A percentile compares a stretch with the other conserved stretches of the same genome.
phyloP scores from a whole-genome alignment of 164 flowering plant species.

The Tetrastigma voinierianum region DNA sequence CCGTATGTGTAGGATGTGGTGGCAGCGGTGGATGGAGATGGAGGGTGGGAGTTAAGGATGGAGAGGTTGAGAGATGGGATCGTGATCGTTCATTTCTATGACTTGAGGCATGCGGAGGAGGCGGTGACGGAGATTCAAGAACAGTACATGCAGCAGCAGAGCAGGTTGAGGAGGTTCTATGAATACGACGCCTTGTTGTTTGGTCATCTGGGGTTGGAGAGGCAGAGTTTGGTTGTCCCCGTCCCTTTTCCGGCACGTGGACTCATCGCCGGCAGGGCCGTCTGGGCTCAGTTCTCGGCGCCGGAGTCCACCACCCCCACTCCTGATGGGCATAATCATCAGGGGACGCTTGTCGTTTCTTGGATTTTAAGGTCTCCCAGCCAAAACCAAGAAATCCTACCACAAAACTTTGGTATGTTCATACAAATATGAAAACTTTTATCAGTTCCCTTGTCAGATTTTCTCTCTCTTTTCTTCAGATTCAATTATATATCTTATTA shows the following conservation, averaged over 20 bases:
- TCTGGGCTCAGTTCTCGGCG: constrained; percentile 79
- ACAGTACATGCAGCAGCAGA: constrained; percentile 72
- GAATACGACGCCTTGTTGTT: no score
- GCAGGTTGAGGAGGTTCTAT: constrained; percentile 22
- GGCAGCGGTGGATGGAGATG: constrained; percentile 53
- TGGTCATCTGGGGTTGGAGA: no score
- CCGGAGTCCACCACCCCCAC: constrained; percentile 35
- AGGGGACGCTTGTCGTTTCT: constrained; percentile 83
- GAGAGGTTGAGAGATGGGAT: constrained; percentile 57
- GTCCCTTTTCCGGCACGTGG: constrained; percentile 41
- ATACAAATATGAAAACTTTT: no score
- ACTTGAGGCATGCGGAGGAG: constrained; percentile 57
- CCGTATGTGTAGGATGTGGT: constrained; percentile 47
- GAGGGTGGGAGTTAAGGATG: constrained; percentile 75
- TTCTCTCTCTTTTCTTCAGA: no score
- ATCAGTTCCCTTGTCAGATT: no score
- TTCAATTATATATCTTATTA: no score
- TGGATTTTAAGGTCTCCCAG: constrained; percentile 51
- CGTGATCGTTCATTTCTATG: constrained; percentile 80
- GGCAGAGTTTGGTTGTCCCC: constrained; percentile 12
- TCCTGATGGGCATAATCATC: constrained; percentile 63
- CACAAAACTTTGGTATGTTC: constrained; percentile 63
- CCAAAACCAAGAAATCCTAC: constrained; percentile 56
- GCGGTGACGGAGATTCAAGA: constrained; percentile 57
- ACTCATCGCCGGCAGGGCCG: constrained; percentile 50